Evolutionary conservation across 192 early-diverging fungal species (phyloP).

Genomic region (Spinellus fusiger): DNA sequence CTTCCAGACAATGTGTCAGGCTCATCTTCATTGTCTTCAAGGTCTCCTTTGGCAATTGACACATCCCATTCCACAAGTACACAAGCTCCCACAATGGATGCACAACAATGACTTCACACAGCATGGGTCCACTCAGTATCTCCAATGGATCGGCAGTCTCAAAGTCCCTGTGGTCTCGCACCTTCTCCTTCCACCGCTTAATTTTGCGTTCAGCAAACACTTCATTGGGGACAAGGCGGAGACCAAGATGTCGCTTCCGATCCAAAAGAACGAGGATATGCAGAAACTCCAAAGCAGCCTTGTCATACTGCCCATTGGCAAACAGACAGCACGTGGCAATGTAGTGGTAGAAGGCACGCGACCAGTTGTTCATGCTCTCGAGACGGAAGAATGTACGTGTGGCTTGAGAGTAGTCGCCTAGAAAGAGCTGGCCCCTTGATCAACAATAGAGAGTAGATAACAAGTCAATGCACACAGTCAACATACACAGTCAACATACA

Average conservation of each 20-base stretch:
- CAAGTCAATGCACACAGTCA: background rate
- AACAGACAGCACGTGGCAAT: conserved; percentile 35
- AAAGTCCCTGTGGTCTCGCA: background rate
- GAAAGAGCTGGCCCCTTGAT: conserved; percentile 29
- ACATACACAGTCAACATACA: too few species aligned
- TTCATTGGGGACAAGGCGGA: conserved; percentile 25
- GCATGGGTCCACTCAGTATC: conserved; percentile 10
- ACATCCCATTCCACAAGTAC: conserved; percentile 31
- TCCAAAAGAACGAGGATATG: conserved; percentile 21
- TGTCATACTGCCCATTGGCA: conserved; percentile 29
- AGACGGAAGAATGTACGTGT: conserved; percentile 30
- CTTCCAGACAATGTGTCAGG: background rate
- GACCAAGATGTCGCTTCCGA: conserved; percentile 9
- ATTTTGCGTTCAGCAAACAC: conserved; percentile 29
- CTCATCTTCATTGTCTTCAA: conserved; percentile 10
- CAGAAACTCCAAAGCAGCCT: conserved; percentile 27
- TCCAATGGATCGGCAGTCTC: background rate
- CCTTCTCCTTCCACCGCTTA: conserved; percentile 17
- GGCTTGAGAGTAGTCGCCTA: conserved; percentile 34
- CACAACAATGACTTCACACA: conserved; percentile 11
- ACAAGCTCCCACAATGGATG: conserved; percentile 32
- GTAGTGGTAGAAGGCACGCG: conserved; percentile 35
- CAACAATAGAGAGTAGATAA: background rate
- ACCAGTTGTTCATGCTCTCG: conserved; percentile 36
- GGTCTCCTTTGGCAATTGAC: conserved; percentile 11